Conservation (phyloP, 352 stramenopile species). For the Pythium angustatum region DNA sequence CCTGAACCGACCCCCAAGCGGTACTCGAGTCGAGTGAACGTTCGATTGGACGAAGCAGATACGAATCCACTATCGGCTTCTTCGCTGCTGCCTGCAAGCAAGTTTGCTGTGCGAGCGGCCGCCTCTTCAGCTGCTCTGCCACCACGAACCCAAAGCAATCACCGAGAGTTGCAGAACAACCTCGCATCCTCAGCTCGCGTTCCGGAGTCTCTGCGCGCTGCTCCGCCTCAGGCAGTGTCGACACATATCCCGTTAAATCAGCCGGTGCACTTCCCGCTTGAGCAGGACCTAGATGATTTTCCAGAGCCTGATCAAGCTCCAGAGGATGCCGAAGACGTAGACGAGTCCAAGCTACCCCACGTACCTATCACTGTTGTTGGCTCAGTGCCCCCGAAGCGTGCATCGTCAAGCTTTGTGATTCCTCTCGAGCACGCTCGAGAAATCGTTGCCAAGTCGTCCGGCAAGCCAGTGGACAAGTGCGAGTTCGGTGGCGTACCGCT, state of each 20-base stretch:
- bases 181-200: background rate
- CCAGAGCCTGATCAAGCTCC: conserved; percentile 13
- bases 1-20: background rate
- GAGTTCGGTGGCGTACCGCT: conserved; percentile 66
- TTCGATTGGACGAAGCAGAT: background rate
- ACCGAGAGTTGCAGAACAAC: background rate
- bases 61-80: background rate
- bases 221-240: background rate
- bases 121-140: background rate
- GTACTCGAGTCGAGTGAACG: background rate
- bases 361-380: conserved; percentile 24
- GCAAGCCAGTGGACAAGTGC: conserved; percentile 57
- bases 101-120: background rate
- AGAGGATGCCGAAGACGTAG: background rate
- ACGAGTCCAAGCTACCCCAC: conserved; percentile 20
- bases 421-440: conserved; percentile 26
- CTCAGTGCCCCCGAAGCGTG: conserved; percentile 17
- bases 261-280: background rate
- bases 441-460: conserved; percentile 60
- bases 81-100: background rate
- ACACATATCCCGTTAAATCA: background rate
- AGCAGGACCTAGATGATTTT: conserved; percentile 15
- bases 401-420: conserved; percentile 28
- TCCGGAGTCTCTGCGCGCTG: background rate
- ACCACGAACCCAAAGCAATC: background rate